Conservation (phyloP, 148 eudicot genomes). For the Selenicereus undatus region DNA sequence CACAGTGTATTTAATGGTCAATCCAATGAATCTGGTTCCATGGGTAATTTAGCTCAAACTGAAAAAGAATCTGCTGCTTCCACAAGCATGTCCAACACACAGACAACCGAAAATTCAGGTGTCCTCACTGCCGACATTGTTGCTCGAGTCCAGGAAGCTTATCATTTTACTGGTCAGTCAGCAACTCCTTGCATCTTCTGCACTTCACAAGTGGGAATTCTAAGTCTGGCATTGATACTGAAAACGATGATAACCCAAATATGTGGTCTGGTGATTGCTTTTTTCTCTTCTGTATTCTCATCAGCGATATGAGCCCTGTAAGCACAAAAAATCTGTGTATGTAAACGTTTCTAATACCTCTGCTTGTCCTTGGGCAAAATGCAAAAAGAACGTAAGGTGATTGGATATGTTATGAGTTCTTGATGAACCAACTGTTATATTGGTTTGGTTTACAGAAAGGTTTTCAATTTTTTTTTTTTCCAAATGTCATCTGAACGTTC, state of each 20-base stretch:
- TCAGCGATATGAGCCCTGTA: no score
- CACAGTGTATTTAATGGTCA: constrained; percentile 15
- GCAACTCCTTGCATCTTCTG: not conserved
- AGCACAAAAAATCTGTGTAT: no score
- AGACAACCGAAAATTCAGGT: constrained; percentile 15
- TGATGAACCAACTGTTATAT: not conserved
- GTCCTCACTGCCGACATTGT: constrained; percentile 67
- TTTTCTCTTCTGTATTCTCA: no score
- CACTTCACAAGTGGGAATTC: not conserved
- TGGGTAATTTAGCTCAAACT: constrained; percentile 21
- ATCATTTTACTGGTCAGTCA: constrained; percentile 81
- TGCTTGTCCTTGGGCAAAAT: no score
- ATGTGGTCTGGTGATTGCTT: no score
- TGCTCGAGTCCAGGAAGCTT: constrained; percentile 66
- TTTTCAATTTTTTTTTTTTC: not conserved
- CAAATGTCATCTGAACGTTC: not conserved
- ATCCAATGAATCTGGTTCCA: constrained; percentile 21
- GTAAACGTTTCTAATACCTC: no score
- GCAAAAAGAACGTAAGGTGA: no score
- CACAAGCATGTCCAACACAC: not conserved
- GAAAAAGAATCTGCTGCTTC: constrained; percentile 23
- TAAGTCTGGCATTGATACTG: not conserved
- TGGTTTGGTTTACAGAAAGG: not conserved
- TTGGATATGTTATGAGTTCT: no score
- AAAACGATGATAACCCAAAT: no score